Evolutionary conservation across 1,284 basidiomycete species (phyloP).

Genomic region (Boletus hoseneyae): DNA sequence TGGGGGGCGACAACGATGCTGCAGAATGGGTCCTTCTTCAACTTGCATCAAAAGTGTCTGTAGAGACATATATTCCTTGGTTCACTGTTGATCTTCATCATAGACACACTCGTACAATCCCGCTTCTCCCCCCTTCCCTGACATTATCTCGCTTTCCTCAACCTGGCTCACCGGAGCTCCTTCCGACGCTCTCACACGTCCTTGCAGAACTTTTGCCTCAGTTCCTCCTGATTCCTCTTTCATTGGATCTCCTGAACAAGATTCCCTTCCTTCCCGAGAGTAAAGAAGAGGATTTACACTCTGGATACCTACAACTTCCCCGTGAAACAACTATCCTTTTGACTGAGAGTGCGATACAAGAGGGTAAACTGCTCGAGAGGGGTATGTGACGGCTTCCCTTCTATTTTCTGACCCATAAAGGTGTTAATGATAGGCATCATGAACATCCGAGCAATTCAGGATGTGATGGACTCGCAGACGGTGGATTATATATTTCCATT

Average conservation of each 20-base stretch:
- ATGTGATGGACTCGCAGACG: slow-evolving; percentile 64
- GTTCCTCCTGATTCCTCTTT: slow-evolving; percentile 48
- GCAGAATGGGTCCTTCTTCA: slow-evolving; percentile 78
- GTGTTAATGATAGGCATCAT: slow-evolving; percentile 46
- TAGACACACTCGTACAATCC: slow-evolving; percentile 67
- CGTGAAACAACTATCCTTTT: slow-evolving; percentile 60
- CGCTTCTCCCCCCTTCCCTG: slow-evolving; percentile 66
- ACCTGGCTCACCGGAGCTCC: slow-evolving; percentile 32
- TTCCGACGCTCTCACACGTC: slow-evolving; percentile 49
- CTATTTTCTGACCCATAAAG: not conserved
- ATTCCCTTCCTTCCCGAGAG: slow-evolving; percentile 62
- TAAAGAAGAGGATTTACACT: slow-evolving; percentile 69
- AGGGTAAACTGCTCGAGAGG: slow-evolving; percentile 62
- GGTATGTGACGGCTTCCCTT: slow-evolving; percentile 37
- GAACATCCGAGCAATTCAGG: slow-evolving; percentile 70
- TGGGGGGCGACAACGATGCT: slow-evolving; percentile 65
- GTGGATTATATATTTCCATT: slow-evolving; percentile 82
- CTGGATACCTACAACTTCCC: slow-evolving; percentile 74
- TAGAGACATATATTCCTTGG: slow-evolving; percentile 8
- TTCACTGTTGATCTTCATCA: slow-evolving; percentile 5
- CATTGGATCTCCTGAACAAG: slow-evolving; percentile 60
- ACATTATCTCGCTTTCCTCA: slow-evolving; percentile 61
- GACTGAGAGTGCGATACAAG: slow-evolving; percentile 64
- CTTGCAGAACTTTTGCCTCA: slow-evolving; percentile 57
- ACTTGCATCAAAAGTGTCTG: slow-evolving; percentile 66